Percentiles rank a stretch among this genome's conserved stretches.
Evolutionary conservation across 768 basidiomycete species (phyloP).

Genomic region (Lactifluus rugatus): DNA sequence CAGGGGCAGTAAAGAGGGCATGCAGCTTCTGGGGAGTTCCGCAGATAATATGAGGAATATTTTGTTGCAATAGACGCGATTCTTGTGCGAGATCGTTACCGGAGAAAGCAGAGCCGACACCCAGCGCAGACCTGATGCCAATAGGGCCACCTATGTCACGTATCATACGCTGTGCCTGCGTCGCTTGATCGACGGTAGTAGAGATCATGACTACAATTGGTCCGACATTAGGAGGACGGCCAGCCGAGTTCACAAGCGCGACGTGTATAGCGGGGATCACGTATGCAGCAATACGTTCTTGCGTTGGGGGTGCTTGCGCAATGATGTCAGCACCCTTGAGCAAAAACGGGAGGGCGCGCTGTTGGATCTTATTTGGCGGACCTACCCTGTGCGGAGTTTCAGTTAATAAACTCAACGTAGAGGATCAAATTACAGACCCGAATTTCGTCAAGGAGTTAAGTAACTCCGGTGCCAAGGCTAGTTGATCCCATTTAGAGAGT

Average conservation of each 20-base stretch:
- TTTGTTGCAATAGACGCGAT: constrained; percentile 75
- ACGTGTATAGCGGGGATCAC: constrained; percentile 85
- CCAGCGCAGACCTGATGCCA: constrained; percentile 83
- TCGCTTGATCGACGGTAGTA: constrained; percentile 97
- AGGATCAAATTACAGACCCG: constrained; percentile 49
- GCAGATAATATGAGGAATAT: constrained; percentile 90
- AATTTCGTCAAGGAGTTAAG: constrained; percentile 86
- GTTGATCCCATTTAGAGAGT: constrained; percentile 93
- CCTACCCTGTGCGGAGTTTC: constrained; percentile 53
- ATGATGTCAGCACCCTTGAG: constrained; percentile 93
- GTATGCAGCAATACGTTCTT: constrained; percentile 97
- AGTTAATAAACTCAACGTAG: constrained; percentile 4
- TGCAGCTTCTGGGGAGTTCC: constrained; percentile 96
- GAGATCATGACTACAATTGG: constrained; percentile 90
- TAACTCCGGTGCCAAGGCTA: constrained; percentile 77
- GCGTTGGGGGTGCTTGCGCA: constrained; percentile 96
- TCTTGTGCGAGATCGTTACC: constrained; percentile 60
- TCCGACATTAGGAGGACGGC: constrained; percentile 56
- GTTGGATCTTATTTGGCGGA: constrained; percentile 98
- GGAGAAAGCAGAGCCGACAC: constrained; percentile 66
- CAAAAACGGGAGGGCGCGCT: constrained; percentile 91
- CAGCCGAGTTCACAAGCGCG: constrained; percentile 53
- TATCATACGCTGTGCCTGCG: constrained; percentile 92
- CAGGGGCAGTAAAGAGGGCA: constrained; percentile 75
- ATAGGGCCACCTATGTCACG: constrained; percentile 90